Evolutionary conservation across 1,284 basidiomycete species (phyloP), one percentile per base, ranked within the genome.

Genomic region (Coniferiporia sulphurascens): DNA sequence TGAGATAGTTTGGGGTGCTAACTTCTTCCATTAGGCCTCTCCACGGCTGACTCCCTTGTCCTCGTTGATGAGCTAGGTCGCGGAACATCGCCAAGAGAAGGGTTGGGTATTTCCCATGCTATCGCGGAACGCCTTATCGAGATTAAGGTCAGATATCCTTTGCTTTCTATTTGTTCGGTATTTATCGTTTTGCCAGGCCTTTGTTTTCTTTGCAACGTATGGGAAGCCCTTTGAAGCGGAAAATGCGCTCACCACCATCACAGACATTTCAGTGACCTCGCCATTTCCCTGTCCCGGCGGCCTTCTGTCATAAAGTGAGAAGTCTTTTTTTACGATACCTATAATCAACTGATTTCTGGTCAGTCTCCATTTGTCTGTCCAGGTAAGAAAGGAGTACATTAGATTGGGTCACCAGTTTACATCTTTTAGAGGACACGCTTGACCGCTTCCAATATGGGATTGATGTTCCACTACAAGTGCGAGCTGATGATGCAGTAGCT

Each of bases 11-110:
- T 34, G 52, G 2, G 45, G 62, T 51, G 4, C 10, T 35, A 6
- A 52, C 4, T 43, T 52, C n/a, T 38, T 35, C 41, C 5, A 19
- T 22, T 63, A 92, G 92, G 87, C 1, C 75, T 93, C n/a, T 90
- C 89, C 0, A 87, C 91, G 0, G 67, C 78, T 0, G 76, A 80
- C 34, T 88, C 90, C 0, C 76, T 98, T 10, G 78, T 98, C 1
- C 72, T 98, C 1, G 83, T 98, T 32, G 96, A 99, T 69, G 96
- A 98, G 71, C 81, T 98, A 12, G 90, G 93, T 0, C 79, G 93
- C 38, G 94, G 93, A 2, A 97, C 95, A 0, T 88, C 92, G 3
- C 86, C 93, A 0, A 74, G 79, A 48, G 94, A 97, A 69, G 95
- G 96, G 0, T 74, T 93, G 12, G 96, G 93, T 0, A 87, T 98